Evolutionary conservation across 2,329 filamentous ascomycete species (phyloP), one percentile per base, ranked within the genome.

Genomic region (Laburnicola sp.): DNA sequence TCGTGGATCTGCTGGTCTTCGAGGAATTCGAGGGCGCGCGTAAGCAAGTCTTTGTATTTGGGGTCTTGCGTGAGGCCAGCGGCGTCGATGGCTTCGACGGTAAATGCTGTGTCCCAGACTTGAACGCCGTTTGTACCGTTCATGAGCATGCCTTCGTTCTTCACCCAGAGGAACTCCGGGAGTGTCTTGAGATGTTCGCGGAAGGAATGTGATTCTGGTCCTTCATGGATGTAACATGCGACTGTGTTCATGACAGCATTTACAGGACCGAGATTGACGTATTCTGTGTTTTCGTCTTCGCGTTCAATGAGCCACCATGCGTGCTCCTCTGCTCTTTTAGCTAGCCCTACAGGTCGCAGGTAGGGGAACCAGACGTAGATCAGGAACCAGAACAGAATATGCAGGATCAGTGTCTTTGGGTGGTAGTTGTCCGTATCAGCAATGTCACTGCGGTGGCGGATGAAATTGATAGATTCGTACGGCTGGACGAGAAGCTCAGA

Each of bases 91-190:
- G 89, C 87, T 71, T 96, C 91, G 30, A 97, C 90, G 16, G 87
- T 77, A 68, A 97, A 97, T 0, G 91, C 83, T 0, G 94, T 99
- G 69, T 99, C 94, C 94, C 94, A 99, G 58, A 86, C 88, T 73
- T 99, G 94, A 1, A 97, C 92, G n/a, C 94, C 94, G 62, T 99
- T 97, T 6, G 94, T 99, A 32, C 94, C 94, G 63, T 97, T 97
- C 74, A 87, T 87, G 41, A 97, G 80, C 89, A 99, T 91, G 4
- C 94, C 94, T 69, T 97, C 92, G 30, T 86, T 73, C 57, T 95
- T 96, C 43, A 99, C 80, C 92, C 94, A 99, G 27, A 99, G 74
- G 55, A 87, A 95, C 64, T 99, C 94, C 37, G 89, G 82, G 9
- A 96, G 74, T 3, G 91, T 84, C 63, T 97, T 89, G 6, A 89